Percentiles rank a stretch among this genome's conserved stretches.
Evolutionary conservation across 805 yeast species (phyloP).

Genomic region (Kuraishia capsulata): DNA sequence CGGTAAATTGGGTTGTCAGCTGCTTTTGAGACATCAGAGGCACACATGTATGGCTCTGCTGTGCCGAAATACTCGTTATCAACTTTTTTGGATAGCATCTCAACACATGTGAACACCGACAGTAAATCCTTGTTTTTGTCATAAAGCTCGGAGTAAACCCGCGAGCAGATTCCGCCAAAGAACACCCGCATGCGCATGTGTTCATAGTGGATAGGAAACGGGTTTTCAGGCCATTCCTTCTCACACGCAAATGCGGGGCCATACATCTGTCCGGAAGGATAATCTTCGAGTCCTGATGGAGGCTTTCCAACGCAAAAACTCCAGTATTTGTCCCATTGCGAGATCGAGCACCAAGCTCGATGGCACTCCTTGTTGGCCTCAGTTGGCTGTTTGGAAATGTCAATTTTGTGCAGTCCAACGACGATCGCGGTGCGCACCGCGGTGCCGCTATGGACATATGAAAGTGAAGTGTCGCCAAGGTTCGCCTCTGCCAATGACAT

Average conservation of each 20-base stretch:
- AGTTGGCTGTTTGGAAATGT: background rate
- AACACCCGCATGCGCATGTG: conserved; percentile 12
- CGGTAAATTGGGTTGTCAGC: conserved; percentile 1
- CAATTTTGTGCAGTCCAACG: conserved; percentile 11
- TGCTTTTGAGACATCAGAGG: conserved; percentile 3
- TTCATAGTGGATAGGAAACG: conserved; percentile 10
- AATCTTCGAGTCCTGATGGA: conserved; percentile 9
- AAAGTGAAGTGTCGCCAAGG: conserved; percentile 14
- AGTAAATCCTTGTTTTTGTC: conserved; percentile 10
- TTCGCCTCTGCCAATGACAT: conserved; percentile 13
- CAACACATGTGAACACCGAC: conserved; percentile 11
- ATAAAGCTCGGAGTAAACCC: conserved; percentile 13
- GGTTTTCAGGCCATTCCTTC: conserved; percentile 10
- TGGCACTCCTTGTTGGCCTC: conserved; percentile 8
- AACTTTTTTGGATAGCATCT: conserved; percentile 9
- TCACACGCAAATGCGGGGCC: conserved; percentile 1
- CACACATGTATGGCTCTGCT: conserved; percentile 6
- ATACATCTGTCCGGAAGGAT: conserved; percentile 5
- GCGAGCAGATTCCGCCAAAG: conserved; percentile 11
- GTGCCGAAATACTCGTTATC: conserved; percentile 10
- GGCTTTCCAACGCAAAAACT: conserved; percentile 18
- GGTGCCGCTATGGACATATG: conserved; percentile 12
- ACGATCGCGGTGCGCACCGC: conserved; percentile 12
- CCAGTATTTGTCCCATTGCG: conserved; percentile 18
- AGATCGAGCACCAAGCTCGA: conserved; percentile 13